Conservation (phyloP, 129 eudicot species). For the Scalesia atractyloides region DNA sequence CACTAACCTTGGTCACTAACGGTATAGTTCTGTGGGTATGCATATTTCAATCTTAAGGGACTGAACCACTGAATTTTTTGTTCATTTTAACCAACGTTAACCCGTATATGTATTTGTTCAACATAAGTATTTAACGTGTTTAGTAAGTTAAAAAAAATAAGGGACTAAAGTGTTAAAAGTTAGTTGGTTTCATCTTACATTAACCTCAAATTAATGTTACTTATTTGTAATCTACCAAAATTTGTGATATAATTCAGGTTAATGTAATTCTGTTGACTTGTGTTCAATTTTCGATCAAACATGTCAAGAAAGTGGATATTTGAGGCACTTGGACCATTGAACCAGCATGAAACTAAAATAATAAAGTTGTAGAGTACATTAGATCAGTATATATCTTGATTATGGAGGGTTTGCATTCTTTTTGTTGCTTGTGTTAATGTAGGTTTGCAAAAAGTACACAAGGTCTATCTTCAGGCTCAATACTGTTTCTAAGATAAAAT, state of each 20-base stretch:
- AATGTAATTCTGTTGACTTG: slow-evolving; percentile 12
- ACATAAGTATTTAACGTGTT: neutral
- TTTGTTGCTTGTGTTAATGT: no score
- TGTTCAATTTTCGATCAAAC: neutral
- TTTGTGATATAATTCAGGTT: neutral
- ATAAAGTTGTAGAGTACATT: slow-evolving; percentile 5
- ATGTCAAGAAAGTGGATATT: slow-evolving; percentile 3
- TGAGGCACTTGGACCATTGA: neutral
- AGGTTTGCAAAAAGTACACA: no score
- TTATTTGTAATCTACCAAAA: neutral
- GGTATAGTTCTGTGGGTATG: no score
- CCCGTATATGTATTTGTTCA: neutral
- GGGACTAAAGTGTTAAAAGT: neutral
- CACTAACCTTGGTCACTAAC: no score
- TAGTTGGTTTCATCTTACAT: neutral
- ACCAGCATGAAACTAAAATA: neutral
- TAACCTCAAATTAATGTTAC: neutral
- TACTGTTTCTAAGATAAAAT: no score
- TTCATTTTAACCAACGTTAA: neutral
- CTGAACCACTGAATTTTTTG: no score
- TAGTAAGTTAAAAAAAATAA: neutral
- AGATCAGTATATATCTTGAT: neutral
- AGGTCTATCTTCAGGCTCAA: no score
- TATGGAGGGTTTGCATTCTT: no score
- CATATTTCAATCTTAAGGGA: no score